phyloP scores from a whole-genome alignment of 306 rosid species.

The Sophora flavescens region DNA sequence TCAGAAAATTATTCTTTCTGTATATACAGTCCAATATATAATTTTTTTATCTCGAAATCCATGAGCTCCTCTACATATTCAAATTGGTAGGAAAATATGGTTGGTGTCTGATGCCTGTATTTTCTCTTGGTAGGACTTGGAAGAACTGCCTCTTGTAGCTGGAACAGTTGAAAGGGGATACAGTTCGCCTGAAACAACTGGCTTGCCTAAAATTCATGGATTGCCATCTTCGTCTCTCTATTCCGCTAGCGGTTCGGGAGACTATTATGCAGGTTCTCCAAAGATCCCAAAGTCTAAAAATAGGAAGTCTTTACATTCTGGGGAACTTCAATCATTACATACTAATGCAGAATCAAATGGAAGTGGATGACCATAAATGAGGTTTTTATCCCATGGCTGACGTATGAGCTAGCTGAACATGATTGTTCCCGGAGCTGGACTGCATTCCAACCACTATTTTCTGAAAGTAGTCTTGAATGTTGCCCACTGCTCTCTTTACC shows the following conservation, averaged over 20 bases:
- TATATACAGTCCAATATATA: slow-evolving; percentile 1
- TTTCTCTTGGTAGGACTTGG: slow-evolving; percentile 72
- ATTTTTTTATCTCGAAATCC: slow-evolving; percentile 31
- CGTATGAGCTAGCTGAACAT: slow-evolving; percentile 42
- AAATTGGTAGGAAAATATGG: not conserved
- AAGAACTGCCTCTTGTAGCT: slow-evolving; percentile 86
- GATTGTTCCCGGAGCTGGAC: slow-evolving; percentile 39
- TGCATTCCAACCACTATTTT: slow-evolving; percentile 47
- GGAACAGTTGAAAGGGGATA: slow-evolving; percentile 89
- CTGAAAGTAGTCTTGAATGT: slow-evolving; percentile 33
- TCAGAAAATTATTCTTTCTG: too few relatives aligned
- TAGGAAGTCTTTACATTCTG: slow-evolving; percentile 66
- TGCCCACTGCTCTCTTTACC: slow-evolving; percentile 38
- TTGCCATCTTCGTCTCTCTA: slow-evolving; percentile 70
- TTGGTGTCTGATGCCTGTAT: slow-evolving; percentile 38
- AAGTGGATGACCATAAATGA: slow-evolving; percentile 50
- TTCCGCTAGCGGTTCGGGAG: slow-evolving; percentile 59
- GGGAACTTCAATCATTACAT: slow-evolving; percentile 59
- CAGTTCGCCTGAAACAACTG: slow-evolving; percentile 67
- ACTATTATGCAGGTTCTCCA: slow-evolving; percentile 62
- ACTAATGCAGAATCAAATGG: slow-evolving; percentile 72
- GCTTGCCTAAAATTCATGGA: slow-evolving; percentile 76
- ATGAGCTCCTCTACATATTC: slow-evolving; percentile 1
- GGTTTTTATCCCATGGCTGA: slow-evolving; percentile 58
- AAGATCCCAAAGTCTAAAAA: slow-evolving; percentile 56